Conservation (phyloP, 139 green algal genomes). For the Chlamydomonas schloesseri region DNA sequence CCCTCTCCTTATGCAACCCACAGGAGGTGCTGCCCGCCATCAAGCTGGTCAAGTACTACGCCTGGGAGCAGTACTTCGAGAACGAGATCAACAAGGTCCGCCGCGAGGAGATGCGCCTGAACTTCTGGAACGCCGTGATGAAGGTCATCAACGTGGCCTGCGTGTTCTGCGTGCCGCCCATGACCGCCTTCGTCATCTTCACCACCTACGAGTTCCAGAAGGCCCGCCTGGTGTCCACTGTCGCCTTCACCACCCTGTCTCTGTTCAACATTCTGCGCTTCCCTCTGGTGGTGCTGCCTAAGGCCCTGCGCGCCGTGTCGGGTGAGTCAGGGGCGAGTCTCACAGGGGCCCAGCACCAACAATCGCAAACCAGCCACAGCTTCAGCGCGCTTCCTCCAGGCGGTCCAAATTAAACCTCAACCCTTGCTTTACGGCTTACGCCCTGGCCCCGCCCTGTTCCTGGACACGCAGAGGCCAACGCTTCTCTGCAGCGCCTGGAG, state of each 20-base stretch:
- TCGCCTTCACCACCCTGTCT: constrained; percentile 78
- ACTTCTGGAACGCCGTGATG: constrained; percentile 57
- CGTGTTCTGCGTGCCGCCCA: constrained; percentile 63
- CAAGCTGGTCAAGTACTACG: constrained; percentile 78
- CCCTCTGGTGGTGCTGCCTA: constrained; percentile 80
- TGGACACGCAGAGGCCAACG: constrained; percentile 45
- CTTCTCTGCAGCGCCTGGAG: constrained; percentile 59
- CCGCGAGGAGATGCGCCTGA: constrained; percentile 41
- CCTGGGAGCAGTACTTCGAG: constrained; percentile 77
- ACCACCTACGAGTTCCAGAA: constrained; percentile 59
- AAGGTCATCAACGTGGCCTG: constrained; percentile 71
- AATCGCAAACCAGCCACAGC: too few species aligned
- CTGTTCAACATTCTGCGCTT: constrained; percentile 88
- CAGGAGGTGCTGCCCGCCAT: not conserved
- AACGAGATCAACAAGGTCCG: constrained; percentile 49
- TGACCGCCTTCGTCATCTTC: constrained; percentile 64
- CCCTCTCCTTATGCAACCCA: not conserved
- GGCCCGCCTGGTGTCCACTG: constrained; percentile 33
- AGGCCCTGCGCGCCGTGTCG: constrained; percentile 59
- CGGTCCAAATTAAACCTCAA: not conserved
- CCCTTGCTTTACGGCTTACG: too few species aligned
- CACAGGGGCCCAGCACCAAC: too few species aligned
- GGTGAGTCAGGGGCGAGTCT: too few species aligned
- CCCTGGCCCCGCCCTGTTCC: too few species aligned
- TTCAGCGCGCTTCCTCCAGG: not conserved